Percentiles rank a stretch among this genome's conserved stretches.
Evolutionary conservation across 805 yeast species (phyloP).

Genomic region (Yarrowia deformans): DNA sequence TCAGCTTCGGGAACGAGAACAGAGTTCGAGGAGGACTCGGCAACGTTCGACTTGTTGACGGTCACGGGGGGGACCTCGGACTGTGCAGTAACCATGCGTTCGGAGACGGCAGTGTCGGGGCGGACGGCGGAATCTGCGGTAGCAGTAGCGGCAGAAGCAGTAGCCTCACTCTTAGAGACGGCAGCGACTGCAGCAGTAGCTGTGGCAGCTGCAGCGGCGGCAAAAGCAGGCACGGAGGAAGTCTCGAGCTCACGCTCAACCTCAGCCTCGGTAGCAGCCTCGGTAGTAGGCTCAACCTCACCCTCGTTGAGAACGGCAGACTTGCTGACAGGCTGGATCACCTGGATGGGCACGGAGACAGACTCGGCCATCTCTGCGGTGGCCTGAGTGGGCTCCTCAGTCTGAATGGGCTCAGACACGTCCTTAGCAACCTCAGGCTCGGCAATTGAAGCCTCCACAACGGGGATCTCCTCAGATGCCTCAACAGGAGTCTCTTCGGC

Average conservation of each 20-base stretch:
- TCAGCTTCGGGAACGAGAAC: not conserved
- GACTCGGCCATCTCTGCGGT: not conserved
- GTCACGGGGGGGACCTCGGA: not conserved
- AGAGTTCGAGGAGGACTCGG: not conserved
- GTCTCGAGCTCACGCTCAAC: not conserved
- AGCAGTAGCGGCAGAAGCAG: not conserved
- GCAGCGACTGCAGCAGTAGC: not conserved
- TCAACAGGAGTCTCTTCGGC: no score
- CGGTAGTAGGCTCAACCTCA: not conserved
- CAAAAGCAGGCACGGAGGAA: not conserved
- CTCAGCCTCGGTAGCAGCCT: not conserved
- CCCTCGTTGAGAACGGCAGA: not conserved
- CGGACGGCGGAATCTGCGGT: no score
- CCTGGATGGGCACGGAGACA: not conserved
- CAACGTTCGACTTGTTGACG: not conserved
- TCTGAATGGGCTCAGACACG: not conserved
- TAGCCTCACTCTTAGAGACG: not conserved
- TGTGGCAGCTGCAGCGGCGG: not conserved
- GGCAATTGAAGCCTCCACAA: no score
- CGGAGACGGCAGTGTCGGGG: not conserved
- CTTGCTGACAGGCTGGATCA: not conserved
- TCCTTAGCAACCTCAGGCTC: no score
- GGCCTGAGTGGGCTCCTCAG: not conserved
- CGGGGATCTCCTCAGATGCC: no score
- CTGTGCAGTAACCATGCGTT: constrained; percentile 16